Base-by-base conservation (phyloP, 202 grass and related monocot genomes). In the Setaria italica region DNA sequence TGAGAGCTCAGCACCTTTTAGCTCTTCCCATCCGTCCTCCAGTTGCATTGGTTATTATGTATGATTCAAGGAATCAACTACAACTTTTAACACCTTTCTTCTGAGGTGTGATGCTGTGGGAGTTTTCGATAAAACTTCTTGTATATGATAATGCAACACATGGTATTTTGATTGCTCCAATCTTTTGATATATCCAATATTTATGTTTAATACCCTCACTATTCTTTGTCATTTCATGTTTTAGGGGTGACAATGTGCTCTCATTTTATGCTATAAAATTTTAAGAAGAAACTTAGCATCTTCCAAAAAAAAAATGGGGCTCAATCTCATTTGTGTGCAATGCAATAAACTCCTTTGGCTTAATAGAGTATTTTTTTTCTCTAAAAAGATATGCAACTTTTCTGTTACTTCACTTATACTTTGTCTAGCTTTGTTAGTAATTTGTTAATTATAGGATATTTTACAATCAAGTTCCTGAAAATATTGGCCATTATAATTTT, bases 41-140 rank as follows among this genome's bases (percentile, higher is more conserved):
- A 4, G 55, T 54, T 67, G 29, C 33, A 33, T 53, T 51, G 8
- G 35, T 54, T 3, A 63, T 3, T 13, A 69, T 62, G 47, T 15
- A 56, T 56, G 16, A 34, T 53, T 37, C 16, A 16, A 75, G 32
- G 50, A n/a, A 37, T 55, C n/a, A 35, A 64, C 39, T 7, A 72
- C 33, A 62, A 43, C 51, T 79, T 11, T 67, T 14, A 68, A 39
- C 62, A 49, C 62, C 57, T 47, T 14, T 57, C 16, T 67, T 6
- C 9, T 77, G n/a, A 67, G 62, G 46, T 34, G 76, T 58, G 11
- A 25, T 6, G 8, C 33, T 32, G 56, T 9, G 1, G 5, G 57
- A 63, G 42, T 68, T 84, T 47, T 9, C 17, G 29, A 74, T 81
- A 19, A 68, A 66, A 37, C 37, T 68, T 74, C 15, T 79, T 68